Percentiles rank a stretch among this genome's conserved stretches.
Evolutionary conservation across 768 basidiomycete species (phyloP).

Genomic region (Amanita molliuscula): DNA sequence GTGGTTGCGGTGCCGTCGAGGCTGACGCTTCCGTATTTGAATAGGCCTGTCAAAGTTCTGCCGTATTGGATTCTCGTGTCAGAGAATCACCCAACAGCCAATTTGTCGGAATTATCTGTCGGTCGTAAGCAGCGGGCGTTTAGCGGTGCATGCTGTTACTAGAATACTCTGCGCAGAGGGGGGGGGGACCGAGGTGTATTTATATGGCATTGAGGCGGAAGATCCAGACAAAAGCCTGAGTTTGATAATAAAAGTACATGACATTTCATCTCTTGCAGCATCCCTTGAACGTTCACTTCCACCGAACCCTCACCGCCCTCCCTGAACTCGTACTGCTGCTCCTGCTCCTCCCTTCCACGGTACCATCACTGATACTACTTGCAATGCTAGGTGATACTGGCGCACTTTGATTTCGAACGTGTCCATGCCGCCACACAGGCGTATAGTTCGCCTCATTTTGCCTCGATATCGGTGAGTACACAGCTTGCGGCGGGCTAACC

Average conservation of each 20-base stretch:
- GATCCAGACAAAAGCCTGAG: too few species aligned
- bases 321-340: conserved; percentile 3
- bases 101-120: too few species aligned
- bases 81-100: too few species aligned
- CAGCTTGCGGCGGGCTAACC: not conserved
- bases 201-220: too few species aligned
- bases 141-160: too few species aligned
- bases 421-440: not conserved
- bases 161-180: too few species aligned
- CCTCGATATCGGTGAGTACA: not conserved
- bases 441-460: not conserved
- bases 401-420: not conserved
- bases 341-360: conserved; percentile 4
- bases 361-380: conserved; percentile 1
- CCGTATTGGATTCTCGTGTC: too few species aligned
- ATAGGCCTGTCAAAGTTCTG: too few species aligned
- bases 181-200: too few species aligned
- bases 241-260: not conserved
- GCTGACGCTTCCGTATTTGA: too few species aligned
- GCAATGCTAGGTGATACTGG: conserved; percentile 4
- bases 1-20: too few species aligned
- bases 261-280: not conserved
- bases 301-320: not conserved
- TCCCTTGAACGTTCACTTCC: not conserved
- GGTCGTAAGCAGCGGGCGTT: too few species aligned